Base-by-base conservation (phyloP, 2,329 filamentous ascomycete species). In the Aspergillaceae sp. region DNA sequence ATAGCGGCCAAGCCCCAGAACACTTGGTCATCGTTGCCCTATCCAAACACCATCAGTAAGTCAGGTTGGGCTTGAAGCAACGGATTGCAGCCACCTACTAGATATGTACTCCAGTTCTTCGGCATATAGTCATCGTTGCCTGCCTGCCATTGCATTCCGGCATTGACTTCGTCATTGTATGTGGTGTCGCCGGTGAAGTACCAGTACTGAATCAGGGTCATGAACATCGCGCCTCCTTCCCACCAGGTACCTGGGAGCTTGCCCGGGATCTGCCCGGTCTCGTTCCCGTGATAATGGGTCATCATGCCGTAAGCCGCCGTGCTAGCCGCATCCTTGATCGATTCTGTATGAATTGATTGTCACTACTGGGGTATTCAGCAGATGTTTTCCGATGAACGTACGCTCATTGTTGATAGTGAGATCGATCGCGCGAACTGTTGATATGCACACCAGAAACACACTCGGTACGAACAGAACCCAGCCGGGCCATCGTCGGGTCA, bases 1-100 rank as follows among this genome's bases (percentile, higher is more conserved):
- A 94, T 85, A 49, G 84, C 85, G 1, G 87, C 80, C 72, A 92
- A 77, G 10, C 79, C 86, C 87, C 87, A 94, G 68, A 92, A 91
- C 4, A 85, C 83, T 73, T 83, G 75, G 53, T 80, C 75, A 50
- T 79, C 75, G 52, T 78, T 79, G 5, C 69, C 69, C 40, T 41
- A 29, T 29, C n/a, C 1, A 19, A 19, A 19, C 19, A 19, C 19
- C 19, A 19, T 19, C 19, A 19, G 19, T 19, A 19, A 19, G 19
- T 19, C 19, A 19, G 19, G 19, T 19, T 19, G 19, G 1, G 2
- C 19, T 19, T 19, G 19, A 19, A 19, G 19, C 19, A 19, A 19
- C 19, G 19, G 2, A 19, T 2, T 19, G 19, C 19, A 19, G 19
- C 19, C 19, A 38, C 40, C 8, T 41, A 41, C 40, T 36, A 72